Percentiles rank a stretch among this genome's conserved stretches.
These are phyloP conservation scores for Flaveria bidentis DNA, from an alignment of 129 eudicot species.

Conservation along the genomic window DNA sequence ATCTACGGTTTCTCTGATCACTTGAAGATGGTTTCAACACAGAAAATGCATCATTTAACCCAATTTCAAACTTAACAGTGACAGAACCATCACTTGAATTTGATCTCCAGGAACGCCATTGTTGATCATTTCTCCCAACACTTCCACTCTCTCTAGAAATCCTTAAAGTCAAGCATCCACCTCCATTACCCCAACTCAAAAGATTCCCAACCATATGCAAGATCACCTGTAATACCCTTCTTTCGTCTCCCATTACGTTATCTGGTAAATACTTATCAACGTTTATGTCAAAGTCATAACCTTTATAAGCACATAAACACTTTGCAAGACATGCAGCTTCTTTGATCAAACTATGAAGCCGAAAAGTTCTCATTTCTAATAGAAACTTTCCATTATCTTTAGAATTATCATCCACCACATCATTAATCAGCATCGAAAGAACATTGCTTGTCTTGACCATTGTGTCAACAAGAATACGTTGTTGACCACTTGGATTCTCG, in stretches of 20 bases:
- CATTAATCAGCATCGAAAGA: constrained; percentile 56
- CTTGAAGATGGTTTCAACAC: constrained; percentile 29
- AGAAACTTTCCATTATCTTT: constrained; percentile 56
- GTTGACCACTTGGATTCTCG: constrained; percentile 42
- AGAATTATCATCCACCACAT: constrained; percentile 59
- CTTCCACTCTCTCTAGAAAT: constrained; percentile 50
- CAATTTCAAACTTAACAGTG: constrained; percentile 54
- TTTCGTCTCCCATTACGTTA: constrained; percentile 69
- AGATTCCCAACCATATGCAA: constrained; percentile 75
- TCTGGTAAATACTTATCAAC: constrained; percentile 59
- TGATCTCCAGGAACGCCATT: constrained; percentile 64
- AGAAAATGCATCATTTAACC: constrained; percentile 34
- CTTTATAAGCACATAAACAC: constrained; percentile 59
- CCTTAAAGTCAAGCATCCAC: constrained; percentile 53
- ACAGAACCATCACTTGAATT: constrained; percentile 54
- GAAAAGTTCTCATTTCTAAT: constrained; percentile 53
- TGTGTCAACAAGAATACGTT: constrained; percentile 48
- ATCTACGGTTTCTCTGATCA: constrained; percentile 40
- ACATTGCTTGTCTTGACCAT: constrained; percentile 67
- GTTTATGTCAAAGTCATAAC: constrained; percentile 48
- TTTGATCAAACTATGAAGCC: constrained; percentile 53
- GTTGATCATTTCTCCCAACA: constrained; percentile 54
- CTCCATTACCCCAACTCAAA: constrained; percentile 51
- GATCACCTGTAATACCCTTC: constrained; percentile 72
- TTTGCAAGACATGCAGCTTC: constrained; percentile 73